Evolutionary conservation across 208 protist genomes (phyloP).

Genomic region (Zelonia costaricensis): DNA sequence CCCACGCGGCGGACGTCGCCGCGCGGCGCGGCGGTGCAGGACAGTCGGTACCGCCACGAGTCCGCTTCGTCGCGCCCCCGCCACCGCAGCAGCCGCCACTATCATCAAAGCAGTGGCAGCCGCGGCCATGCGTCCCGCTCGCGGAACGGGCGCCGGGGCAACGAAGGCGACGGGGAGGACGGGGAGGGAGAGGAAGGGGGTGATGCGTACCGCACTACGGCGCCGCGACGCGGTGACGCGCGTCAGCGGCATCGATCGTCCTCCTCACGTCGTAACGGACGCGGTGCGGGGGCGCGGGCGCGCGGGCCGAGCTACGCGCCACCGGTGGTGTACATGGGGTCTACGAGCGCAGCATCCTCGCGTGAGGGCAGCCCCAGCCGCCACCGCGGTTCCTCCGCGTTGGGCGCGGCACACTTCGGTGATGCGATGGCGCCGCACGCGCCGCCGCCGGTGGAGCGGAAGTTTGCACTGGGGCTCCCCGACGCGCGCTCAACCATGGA

Average conservation of each 20-base stretch:
- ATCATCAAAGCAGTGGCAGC: too few species aligned
- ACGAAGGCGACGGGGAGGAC: neutral
- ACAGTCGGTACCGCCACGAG: too few species aligned
- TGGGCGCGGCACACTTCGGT: too few species aligned
- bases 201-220: too few species aligned
- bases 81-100: neutral
- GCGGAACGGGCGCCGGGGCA: constrained; percentile 1
- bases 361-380: constrained; percentile 6
- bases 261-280: neutral
- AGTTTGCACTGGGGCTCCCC: constrained; percentile 35
- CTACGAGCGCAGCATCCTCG: constrained; percentile 7
- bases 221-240: too few species aligned
- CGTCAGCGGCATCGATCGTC: too few species aligned
- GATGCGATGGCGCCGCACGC: too few species aligned
- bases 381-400: too few species aligned
- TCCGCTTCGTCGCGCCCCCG: neutral
- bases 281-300: neutral
- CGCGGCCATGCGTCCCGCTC: too few species aligned
- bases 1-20: too few species aligned
- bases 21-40: too few species aligned
- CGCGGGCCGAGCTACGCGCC: constrained; percentile 17
- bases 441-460: constrained; percentile 5
- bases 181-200: too few species aligned
- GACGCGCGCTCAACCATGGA: constrained; percentile 63
- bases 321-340: constrained; percentile 24